Evolutionary conservation across 208 protist species (phyloP).

Genomic region (Balamuthia mandrillaris): DNA sequence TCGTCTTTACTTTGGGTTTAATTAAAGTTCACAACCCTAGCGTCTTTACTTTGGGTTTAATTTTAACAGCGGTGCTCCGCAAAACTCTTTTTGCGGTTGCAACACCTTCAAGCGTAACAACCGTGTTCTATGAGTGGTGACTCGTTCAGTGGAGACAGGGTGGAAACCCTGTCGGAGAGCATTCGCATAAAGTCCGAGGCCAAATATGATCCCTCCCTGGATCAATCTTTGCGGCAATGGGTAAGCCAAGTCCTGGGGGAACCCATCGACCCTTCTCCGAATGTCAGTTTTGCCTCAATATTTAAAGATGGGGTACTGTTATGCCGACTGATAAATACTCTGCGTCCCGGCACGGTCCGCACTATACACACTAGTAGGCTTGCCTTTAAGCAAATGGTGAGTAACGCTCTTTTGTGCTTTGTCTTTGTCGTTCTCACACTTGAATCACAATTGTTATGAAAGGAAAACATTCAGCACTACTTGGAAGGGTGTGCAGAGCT

Average conservation of each 20-base stretch:
- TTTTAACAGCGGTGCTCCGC: too few species aligned
- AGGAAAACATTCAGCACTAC: slow-evolving; percentile 27
- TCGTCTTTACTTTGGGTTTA: too few species aligned
- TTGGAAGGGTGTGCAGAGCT: slow-evolving; percentile 18
- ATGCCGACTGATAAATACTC: neutral
- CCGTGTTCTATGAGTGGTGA: too few species aligned
- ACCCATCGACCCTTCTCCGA: neutral
- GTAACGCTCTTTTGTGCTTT: neutral
- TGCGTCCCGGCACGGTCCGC: neutral
- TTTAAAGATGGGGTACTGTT: neutral
- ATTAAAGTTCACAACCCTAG: too few species aligned
- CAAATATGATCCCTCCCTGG: neutral
- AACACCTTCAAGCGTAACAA: too few species aligned
- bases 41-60: too few species aligned
- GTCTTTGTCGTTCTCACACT: neutral
- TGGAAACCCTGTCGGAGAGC: neutral
- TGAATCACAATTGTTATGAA: too few species aligned
- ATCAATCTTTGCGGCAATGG: neutral
- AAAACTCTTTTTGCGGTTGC: too few species aligned
- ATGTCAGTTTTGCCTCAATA: neutral
- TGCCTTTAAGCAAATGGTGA: neutral
- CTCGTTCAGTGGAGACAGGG: too few species aligned
- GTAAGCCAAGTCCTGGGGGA: neutral
- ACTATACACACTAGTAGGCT: too few species aligned
- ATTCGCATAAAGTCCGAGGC: neutral